These are phyloP conservation scores for Dendrocalamus sinicus DNA, from an alignment of 176 grass and related monocot species.

Conservation along the genomic window DNA sequence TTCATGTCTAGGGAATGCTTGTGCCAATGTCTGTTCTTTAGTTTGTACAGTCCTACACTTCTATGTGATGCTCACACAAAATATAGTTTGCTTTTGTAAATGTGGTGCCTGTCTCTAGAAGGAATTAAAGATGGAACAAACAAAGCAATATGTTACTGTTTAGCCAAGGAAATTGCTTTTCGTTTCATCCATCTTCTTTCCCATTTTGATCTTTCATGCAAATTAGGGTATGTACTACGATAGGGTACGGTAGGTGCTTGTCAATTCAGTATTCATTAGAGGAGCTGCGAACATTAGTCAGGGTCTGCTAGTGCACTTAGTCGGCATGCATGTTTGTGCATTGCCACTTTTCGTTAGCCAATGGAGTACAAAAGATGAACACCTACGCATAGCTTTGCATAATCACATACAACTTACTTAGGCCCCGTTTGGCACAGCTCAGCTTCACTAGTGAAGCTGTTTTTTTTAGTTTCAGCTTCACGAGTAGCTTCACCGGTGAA, in stretches of 20 bases:
- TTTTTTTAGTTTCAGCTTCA: too few relatives aligned
- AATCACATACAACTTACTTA: too few relatives aligned
- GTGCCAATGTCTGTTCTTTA: neutral
- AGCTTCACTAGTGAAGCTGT: too few relatives aligned
- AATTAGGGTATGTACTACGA: neutral
- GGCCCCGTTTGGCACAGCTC: too few relatives aligned
- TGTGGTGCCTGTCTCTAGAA: neutral
- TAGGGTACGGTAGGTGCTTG: neutral
- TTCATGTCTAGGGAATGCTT: neutral
- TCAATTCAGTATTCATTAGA: constrained; percentile 1
- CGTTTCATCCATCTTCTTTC: neutral
- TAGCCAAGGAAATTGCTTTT: neutral
- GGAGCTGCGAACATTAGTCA: neutral
- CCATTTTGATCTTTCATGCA: neutral
- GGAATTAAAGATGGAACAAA: neutral
- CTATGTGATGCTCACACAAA: neutral
- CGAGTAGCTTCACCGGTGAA: too few relatives aligned
- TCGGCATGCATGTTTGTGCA: neutral
- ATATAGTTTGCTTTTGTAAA: constrained; percentile 17
- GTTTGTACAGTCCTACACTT: constrained; percentile 29
- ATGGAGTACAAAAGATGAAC: neutral
- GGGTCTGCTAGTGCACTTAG: neutral
- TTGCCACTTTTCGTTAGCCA: neutral
- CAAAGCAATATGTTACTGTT: neutral
- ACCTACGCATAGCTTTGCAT: neutral